Conservation (phyloP, 192 early-diverging fungal genomes). For the Rhizophagus clarus region DNA sequence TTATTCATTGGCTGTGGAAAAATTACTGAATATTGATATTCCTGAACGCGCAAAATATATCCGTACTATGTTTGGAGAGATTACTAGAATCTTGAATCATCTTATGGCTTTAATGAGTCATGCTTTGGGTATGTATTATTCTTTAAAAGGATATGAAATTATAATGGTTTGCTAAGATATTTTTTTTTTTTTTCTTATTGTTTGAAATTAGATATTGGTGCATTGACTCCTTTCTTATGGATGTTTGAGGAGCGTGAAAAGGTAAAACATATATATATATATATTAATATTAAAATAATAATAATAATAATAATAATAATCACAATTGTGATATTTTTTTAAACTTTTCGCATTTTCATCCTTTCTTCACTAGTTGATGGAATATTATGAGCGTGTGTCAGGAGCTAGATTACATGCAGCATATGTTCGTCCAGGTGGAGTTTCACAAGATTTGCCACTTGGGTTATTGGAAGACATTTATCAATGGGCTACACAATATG, state of each 20-base stretch:
- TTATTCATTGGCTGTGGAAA: constrained; percentile 97
- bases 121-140: constrained; percentile 65
- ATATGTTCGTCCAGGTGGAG: constrained; percentile 96
- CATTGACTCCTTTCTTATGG: constrained; percentile 97
- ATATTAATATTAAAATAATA: neutral
- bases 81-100: constrained; percentile 97
- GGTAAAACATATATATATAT: constrained; percentile 4
- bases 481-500: constrained; percentile 90
- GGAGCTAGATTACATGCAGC: constrained; percentile 98
- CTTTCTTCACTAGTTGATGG: constrained; percentile 69
- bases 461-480: constrained; percentile 96
- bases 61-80: constrained; percentile 96
- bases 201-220: constrained; percentile 74
- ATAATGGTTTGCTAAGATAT: neutral
- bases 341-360: neutral
- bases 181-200: too few relatives aligned
- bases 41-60: constrained; percentile 95
- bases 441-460: constrained; percentile 88
- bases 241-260: constrained; percentile 99
- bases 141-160: neutral
- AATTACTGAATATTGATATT: constrained; percentile 96
- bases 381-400: constrained; percentile 98
- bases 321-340: neutral
- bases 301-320: neutral
- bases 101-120: constrained; percentile 97